Evolutionary conservation across 2,329 filamentous ascomycete genomes (phyloP), one percentile per base, ranked within the genome.

Genomic region (Whalleya microplaca): DNA sequence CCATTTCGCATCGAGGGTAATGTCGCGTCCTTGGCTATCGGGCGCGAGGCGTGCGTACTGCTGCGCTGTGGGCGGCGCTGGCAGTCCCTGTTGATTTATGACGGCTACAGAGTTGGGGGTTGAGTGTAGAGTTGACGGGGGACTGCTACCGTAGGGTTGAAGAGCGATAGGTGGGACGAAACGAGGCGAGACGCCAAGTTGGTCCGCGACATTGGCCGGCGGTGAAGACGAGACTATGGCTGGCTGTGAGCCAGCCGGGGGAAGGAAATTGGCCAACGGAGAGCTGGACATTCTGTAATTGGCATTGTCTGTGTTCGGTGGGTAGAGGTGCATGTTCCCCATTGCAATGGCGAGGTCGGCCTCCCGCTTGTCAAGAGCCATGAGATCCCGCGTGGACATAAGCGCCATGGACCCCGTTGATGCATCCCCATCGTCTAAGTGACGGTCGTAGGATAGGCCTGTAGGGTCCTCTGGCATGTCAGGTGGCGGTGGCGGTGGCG

Each of bases 1-100:
- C 84, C 84, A 87, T 48, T 78, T 77, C 1, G 84, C 84, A 21
- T 85, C 80, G 1, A 78, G 65, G 0, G 79, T 79, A 2, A 88
- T 88, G 12, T 81, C 77, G 3, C 78, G 76, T 1, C 85, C 85
- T 29, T 80, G 76, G 20, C 79, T 76, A 62, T 88, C 85, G 0
- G 85, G 85, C 0, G 78, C 82, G 2, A 87, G 72, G 2, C 74
- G 75, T 40, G 72, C 66, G 51, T 63, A 66, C 2, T 68, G 69
- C 46, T 67, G 68, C 16, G 6, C 60, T 48, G 21, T 54, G 18
- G 45, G 61, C 10, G 51, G 56, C 18, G 50, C 51, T 43, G 55
- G 67, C 46, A 59, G 64, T 40, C 56, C 61, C 50, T 52, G 61
- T 53, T 21, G 69, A 45, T 43, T 58, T 6, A 69, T 32, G 2